Percentiles rank a stretch among this genome's conserved stretches.
phyloP scores from a whole-genome alignment of 768 basidiomycete species.

The Chalciporus piperatus region DNA sequence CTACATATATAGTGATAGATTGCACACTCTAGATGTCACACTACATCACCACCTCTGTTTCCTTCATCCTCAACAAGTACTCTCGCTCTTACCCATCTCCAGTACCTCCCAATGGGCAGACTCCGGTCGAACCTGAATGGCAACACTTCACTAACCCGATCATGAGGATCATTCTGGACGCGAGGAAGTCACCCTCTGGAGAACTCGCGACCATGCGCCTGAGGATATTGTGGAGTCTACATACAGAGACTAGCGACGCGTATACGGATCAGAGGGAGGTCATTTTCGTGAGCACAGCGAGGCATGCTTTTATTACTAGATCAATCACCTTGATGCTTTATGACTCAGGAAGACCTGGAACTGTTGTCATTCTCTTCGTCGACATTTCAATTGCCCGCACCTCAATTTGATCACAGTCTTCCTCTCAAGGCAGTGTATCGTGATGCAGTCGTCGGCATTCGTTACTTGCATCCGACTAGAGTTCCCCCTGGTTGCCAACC shows the following conservation, averaged over 20 bases:
- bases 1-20: too few relatives aligned
- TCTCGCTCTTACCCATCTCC: conserved; percentile 57
- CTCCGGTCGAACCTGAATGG: conserved; percentile 52
- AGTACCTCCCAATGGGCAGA: conserved; percentile 12
- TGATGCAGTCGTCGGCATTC: conserved; percentile 68
- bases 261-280: conserved; percentile 52
- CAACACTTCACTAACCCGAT: conserved; percentile 74
- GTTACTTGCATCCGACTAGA: conserved; percentile 58
- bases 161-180: conserved; percentile 61
- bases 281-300: conserved; percentile 53
- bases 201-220: conserved; percentile 63
- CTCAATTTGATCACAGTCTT: conserved; percentile 47
- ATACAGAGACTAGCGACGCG: conserved; percentile 34
- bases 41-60: conserved; percentile 53
- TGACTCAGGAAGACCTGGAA: conserved; percentile 71
- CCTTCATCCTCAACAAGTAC: conserved; percentile 60
- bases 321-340: conserved; percentile 1
- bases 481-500: conserved; percentile 27
- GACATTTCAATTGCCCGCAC: conserved; percentile 25
- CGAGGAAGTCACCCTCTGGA: conserved; percentile 46
- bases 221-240: conserved; percentile 63
- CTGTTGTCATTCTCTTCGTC: conserved; percentile 63
- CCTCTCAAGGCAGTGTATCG: conserved; percentile 83
- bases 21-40: conserved; percentile 23
- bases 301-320: neutral